phyloP scores from a whole-genome alignment of 106 monocot genomes.

The Dendrobium catenatum region DNA sequence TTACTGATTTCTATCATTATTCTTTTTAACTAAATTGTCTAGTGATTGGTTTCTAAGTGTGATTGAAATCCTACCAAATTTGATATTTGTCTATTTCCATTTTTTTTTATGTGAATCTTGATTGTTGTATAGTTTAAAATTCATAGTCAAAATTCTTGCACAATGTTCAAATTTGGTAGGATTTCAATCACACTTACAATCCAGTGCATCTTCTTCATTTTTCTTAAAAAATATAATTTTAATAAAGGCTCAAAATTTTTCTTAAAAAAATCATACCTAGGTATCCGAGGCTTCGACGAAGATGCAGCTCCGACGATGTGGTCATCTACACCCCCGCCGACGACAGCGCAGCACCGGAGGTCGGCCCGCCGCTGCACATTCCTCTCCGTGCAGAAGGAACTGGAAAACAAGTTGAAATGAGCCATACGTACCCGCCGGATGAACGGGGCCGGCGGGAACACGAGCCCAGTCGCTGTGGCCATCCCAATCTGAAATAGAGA shows the following conservation, averaged over 20 bases:
- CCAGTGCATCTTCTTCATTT: not conserved
- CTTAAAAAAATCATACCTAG: slow-evolving; percentile 18
- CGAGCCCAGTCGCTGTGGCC: slow-evolving; percentile 23
- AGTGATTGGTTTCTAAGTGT: too few species aligned
- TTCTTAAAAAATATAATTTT: not conserved
- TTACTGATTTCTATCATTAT: too few species aligned
- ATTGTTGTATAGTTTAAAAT: too few species aligned
- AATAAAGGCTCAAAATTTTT: not conserved
- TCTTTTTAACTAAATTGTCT: too few species aligned
- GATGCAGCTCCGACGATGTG: slow-evolving; percentile 18
- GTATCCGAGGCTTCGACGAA: slow-evolving; percentile 11
- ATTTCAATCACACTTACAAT: not conserved
- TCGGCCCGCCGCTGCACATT: slow-evolving; percentile 8
- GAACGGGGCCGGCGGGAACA: slow-evolving; percentile 20
- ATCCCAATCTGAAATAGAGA: not conserved
- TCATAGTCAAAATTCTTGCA: too few species aligned
- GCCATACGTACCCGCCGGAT: slow-evolving; percentile 16
- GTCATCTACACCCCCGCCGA: slow-evolving; percentile 19
- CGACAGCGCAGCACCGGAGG: slow-evolving; percentile 13
- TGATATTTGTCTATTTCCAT: too few species aligned
- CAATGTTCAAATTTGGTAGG: too few species aligned
- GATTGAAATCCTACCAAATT: too few species aligned
- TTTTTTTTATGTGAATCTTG: too few species aligned
- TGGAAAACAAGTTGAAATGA: slow-evolving; percentile 7
- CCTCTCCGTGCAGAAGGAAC: slow-evolving; percentile 10